A percentile compares a stretch with the other conserved stretches of the same genome.
These are phyloP conservation scores for Cryptosporidium ubiquitum DNA, from an alignment of 169 alveolate genomes.

Conservation along the genomic window DNA sequence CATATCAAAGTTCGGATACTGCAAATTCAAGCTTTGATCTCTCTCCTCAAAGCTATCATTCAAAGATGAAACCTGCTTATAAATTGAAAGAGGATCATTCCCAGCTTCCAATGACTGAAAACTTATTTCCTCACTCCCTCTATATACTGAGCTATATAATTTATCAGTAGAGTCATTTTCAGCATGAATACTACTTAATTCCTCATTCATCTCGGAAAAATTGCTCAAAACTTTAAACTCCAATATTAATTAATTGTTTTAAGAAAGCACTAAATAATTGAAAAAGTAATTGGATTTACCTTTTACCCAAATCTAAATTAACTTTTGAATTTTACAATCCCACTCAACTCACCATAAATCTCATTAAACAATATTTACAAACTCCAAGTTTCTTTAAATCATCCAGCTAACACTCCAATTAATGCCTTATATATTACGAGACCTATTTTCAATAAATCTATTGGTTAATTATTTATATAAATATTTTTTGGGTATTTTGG, in stretches of 20 bases:
- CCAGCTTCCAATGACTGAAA: slow-evolving; percentile 47
- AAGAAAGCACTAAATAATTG: too few species aligned
- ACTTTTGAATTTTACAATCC: background rate
- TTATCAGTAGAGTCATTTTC: background rate
- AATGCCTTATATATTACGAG: background rate
- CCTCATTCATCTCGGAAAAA: background rate
- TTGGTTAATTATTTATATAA: background rate
- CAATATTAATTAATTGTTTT: background rate
- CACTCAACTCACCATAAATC: background rate
- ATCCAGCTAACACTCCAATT: background rate
- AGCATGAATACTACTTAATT: background rate
- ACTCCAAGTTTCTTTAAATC: background rate
- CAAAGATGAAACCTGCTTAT: background rate
- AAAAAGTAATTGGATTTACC: background rate
- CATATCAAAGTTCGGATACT: background rate
- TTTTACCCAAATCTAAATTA: background rate
- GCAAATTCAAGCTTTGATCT: background rate
- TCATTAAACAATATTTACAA: background rate
- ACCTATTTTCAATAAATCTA: background rate
- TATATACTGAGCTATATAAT: background rate
- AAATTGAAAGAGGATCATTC: slow-evolving; percentile 55
- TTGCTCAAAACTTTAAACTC: background rate
- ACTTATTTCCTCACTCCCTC: background rate
- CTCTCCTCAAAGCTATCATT: background rate
- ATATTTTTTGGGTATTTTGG: background rate